Evolutionary conservation across 2,329 filamentous ascomycete genomes (phyloP).

Genomic region (Nigrograna mackinnonii): DNA sequence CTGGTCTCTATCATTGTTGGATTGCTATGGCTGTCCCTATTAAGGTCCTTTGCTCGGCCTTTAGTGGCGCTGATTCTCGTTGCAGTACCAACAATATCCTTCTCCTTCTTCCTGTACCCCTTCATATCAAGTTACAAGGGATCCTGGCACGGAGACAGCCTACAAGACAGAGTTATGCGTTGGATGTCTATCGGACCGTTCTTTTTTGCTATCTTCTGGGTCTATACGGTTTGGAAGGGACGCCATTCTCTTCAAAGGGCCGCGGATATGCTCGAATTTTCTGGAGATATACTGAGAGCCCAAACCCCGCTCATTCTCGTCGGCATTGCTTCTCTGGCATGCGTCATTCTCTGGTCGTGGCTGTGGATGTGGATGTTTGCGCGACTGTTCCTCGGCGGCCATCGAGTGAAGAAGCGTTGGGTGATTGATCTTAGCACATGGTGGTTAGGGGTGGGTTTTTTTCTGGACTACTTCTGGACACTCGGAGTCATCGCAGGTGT

Average conservation of each 20-base stretch:
- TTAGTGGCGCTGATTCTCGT: conserved; percentile 80
- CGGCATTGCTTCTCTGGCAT: conserved; percentile 75
- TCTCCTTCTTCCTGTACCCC: conserved; percentile 89
- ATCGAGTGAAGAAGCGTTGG: conserved; percentile 65
- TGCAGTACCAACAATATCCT: conserved; percentile 81
- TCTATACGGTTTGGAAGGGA: conserved; percentile 80
- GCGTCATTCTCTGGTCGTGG: conserved; percentile 91
- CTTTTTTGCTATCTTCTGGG: conserved; percentile 74
- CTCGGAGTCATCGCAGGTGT: conserved; percentile 84
- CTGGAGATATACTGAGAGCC: conserved; percentile 81
- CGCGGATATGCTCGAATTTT: conserved; percentile 88
- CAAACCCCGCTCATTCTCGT: conserved; percentile 82
- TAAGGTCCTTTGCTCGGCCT: conserved; percentile 86
- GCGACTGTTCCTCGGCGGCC: conserved; percentile 89
- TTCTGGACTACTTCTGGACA: conserved; percentile 95
- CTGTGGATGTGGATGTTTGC: conserved; percentile 97
- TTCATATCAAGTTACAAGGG: conserved; percentile 89
- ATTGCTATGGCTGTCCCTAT: conserved; percentile 83
- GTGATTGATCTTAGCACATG: conserved; percentile 87
- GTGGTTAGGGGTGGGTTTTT: conserved; percentile 93
- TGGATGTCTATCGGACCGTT: conserved; percentile 81
- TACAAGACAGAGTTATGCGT: conserved; percentile 90
- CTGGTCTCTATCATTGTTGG: conserved; percentile 87
- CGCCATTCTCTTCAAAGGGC: conserved; percentile 81
- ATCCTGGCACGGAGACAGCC: conserved; percentile 68